A percentile compares a stretch with the other conserved stretches of the same genome.
phyloP scores from a whole-genome alignment of 2,329 filamentous ascomycete genomes.

The Aspergillus clavatus region DNA sequence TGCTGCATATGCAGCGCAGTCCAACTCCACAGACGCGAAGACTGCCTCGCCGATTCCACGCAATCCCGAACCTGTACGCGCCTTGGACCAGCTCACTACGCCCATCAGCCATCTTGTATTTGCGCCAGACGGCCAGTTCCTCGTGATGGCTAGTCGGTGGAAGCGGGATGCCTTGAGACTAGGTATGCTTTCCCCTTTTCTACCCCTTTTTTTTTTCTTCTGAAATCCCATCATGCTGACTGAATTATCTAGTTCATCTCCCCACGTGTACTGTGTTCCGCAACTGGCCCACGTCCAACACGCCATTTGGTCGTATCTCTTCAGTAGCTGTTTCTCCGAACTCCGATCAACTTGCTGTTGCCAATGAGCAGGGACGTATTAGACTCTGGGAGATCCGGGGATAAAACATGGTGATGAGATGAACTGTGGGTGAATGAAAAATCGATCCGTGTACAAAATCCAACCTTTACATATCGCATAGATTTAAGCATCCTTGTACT shows the following conservation, averaged over 20 bases:
- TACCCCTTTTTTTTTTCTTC: no score
- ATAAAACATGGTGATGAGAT: constrained; percentile 36
- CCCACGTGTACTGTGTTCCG: constrained; percentile 90
- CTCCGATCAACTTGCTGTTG: constrained; percentile 72
- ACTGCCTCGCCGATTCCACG: constrained; percentile 52
- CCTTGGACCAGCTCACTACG: constrained; percentile 82
- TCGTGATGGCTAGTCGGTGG: constrained; percentile 79
- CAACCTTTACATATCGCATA: not conserved
- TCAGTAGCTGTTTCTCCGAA: constrained; percentile 63
- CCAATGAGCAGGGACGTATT: constrained; percentile 83
- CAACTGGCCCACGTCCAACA: constrained; percentile 93
- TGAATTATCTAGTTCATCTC: constrained; percentile 60
- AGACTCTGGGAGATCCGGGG: constrained; percentile 82
- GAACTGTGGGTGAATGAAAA: not conserved
- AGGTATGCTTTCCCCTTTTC: constrained; percentile 27
- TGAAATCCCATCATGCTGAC: constrained; percentile 9
- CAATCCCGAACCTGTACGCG: constrained; percentile 65
- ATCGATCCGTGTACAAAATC: not conserved
- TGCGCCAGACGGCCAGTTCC: constrained; percentile 80
- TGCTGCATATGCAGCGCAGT: constrained; percentile 33
- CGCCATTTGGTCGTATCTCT: constrained; percentile 78
- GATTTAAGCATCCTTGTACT: not conserved
- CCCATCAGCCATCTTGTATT: constrained; percentile 75
- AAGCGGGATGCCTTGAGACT: constrained; percentile 84
- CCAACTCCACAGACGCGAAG: constrained; percentile 19